Base-by-base conservation (phyloP, 345 rosid species). In the Gossypium thurberi region DNA sequence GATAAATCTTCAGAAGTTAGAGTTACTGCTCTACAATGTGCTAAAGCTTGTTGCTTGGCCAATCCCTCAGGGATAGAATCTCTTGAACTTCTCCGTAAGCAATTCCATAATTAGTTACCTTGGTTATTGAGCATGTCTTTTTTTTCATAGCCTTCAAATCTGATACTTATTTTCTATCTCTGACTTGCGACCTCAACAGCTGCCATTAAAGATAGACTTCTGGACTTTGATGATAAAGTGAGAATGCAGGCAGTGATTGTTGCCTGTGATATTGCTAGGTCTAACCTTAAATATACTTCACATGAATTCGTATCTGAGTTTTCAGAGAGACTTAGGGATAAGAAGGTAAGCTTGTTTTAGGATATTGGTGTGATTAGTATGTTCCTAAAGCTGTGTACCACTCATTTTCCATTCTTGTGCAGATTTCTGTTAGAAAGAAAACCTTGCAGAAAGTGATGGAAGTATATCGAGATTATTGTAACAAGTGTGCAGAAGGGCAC, bases 1-100 rank as follows among this genome's bases (percentile, higher is more conserved):
- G 98, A 94, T 78, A 94, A 89, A 84, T 90, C 98, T 74, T 83
- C 85, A 58, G 98, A 92, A 76, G 97, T 92, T 75, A 94, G 98
- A 81, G 81, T 89, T 66, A 78, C 82, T 83, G 89, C 92, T 78
- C 26, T 94, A 56, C 87, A 82, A 74, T 83, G 92, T 68, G 91
- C 88, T 74, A 86, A 86, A 85, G 84, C 81, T 66, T 89, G 89
- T 82, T 92, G 79, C 81, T 81, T 87, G 75, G 88, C 78, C 68
- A 86, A 87, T 83, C 89, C 84, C 9, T 83, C 73, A 51, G 87
- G 88, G 77, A 80, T 74, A 63, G 86, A 86, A 82, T 85, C 90
- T 72, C 65, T 48, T 69, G 89, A 88, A 80, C 65, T 92, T 83
- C 88, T 92, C 51, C 23, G 97, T 91, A 83, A 83, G 90, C 71